These are phyloP conservation scores for Neostapfia colusana DNA, from an alignment of 176 grass and related monocot species.

Conservation along the genomic window DNA sequence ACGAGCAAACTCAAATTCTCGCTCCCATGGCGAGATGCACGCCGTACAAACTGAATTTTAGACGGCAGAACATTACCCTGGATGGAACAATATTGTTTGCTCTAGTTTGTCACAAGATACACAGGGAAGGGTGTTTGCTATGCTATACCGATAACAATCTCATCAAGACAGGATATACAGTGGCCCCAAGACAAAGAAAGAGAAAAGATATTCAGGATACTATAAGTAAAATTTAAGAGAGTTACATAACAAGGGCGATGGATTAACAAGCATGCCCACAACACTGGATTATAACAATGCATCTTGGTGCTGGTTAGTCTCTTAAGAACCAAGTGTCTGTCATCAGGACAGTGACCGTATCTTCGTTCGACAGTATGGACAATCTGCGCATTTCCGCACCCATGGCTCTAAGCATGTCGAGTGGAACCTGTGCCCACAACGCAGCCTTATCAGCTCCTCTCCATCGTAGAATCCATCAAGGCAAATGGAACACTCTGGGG, in stretches of 20 bases:
- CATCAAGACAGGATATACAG: constrained; percentile 4
- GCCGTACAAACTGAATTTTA: background rate
- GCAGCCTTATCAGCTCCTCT: constrained; percentile 59
- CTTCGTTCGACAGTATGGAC: constrained; percentile 79
- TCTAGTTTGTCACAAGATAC: background rate
- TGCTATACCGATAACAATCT: background rate
- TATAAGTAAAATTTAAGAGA: background rate
- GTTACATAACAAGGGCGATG: background rate
- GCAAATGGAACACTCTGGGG: constrained; percentile 83
- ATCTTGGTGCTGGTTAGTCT: constrained; percentile 20
- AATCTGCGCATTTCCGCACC: constrained; percentile 75
- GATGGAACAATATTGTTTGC: background rate
- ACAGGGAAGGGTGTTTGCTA: background rate
- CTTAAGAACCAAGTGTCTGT: background rate
- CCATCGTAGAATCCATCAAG: constrained; percentile 66
- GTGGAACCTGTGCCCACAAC: constrained; percentile 82
- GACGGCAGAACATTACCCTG: background rate
- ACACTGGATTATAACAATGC: constrained; percentile 6
- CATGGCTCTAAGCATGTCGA: constrained; percentile 76
- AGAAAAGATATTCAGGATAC: constrained; percentile 2
- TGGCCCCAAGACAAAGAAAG: background rate
- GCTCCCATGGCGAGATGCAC: background rate
- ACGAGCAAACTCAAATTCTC: background rate
- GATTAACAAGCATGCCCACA: constrained; percentile 3
- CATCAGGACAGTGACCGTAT: constrained; percentile 44